Evolutionary conservation across 768 basidiomycete species (phyloP), one percentile per base, ranked within the genome.

Genomic region (Saitozyma sp.): DNA sequence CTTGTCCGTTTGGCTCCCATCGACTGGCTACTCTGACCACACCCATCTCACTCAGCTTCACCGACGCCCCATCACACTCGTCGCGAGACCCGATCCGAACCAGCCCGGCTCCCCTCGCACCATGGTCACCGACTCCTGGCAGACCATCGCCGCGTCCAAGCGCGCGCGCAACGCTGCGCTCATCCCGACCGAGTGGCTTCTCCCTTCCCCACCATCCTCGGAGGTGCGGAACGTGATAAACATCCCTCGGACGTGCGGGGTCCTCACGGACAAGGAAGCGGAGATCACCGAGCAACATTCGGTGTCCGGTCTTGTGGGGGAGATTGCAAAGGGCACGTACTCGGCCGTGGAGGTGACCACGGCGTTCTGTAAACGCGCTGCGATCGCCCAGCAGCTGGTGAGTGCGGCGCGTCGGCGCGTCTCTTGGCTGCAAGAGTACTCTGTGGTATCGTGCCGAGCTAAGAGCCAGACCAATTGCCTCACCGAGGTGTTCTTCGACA

Each of bases 401-500:
- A 71, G 84, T 74, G 29, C 29, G 29, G 5, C n/a, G n/a, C n/a
- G n/a, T n/a, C n/a, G n/a, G n/a, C n/a, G 29, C n/a, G 54, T 42
- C 45, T 49, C 16, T 14, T 58, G 11, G 43, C 1, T 16, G 20
- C 11, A 19, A 6, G 14, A 6, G 20, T 7, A 29, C 11, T 46
- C 2, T 29, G 29, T 29, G 29, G 29, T 29, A 29, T 29, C 29
- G 29, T 29, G 29, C 5, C 29, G 38, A 48, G 17, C 48, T 45
- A 19, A 43, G 14, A 52, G 3, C 9, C 29, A 90, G 89, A 86
- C 86, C 6, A 91, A 91, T 67, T 91, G 91, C 73, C 73, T 92
- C 43, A 91, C 90, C 0, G 90, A 91, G 76, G 86, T 90, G n/a
- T 90, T 89, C 69, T 83, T 90, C 56, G 87, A 91, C 20, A 82